Evolutionary conservation across 225 moss, liverwort and hornwort genomes (phyloP).

Genomic region (Rhytidiadelphus loreus): DNA sequence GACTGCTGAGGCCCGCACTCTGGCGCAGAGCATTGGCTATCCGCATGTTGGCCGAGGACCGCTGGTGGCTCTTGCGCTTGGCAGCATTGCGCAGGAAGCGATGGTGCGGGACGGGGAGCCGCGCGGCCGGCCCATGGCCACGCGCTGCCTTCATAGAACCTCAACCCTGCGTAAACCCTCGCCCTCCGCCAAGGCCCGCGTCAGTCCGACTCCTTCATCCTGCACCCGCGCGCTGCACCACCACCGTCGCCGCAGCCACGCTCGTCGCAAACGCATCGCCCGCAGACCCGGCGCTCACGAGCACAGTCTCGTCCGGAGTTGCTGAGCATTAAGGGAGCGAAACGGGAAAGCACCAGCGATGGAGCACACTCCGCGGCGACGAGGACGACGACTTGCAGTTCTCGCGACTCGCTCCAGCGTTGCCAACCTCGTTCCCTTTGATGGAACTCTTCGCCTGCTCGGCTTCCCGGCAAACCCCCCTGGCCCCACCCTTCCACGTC

Average conservation of each 20-base stretch:
- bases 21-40: conserved; percentile 43
- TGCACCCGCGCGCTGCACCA: neutral
- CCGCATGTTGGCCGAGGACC: conserved; percentile 15
- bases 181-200: neutral
- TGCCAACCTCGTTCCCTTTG: neutral
- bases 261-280: neutral
- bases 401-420: neutral
- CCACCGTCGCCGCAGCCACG: neutral
- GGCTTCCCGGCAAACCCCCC: neutral
- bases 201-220: neutral
- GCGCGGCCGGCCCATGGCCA: conserved; percentile 41
- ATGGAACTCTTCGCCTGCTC: neutral
- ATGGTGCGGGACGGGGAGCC: conserved; percentile 31
- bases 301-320: neutral
- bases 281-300: neutral
- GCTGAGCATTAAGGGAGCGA: neutral
- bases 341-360: neutral
- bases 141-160: conserved; percentile 45
- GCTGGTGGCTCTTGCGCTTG: conserved; percentile 26
- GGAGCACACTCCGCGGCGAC: neutral
- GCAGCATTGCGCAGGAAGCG: conserved; percentile 33
- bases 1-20: conserved; percentile 1
- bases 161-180: conserved; percentile 44
- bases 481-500: neutral
- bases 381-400: neutral